Evolutionary conservation across 192 early-diverging fungal genomes (phyloP).

Genomic region (Umbelopsis sp.): DNA sequence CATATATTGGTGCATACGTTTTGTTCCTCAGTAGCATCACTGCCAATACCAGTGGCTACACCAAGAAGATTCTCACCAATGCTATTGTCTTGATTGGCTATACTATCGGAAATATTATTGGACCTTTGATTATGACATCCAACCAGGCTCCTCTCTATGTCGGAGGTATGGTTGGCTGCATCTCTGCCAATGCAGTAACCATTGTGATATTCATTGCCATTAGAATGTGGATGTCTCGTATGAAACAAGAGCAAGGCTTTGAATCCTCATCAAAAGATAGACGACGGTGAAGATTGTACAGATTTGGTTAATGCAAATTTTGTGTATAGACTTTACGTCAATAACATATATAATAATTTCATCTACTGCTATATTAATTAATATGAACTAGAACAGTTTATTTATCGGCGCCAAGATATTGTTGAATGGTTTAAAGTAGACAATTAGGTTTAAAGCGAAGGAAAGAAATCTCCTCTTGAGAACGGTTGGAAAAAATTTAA

Average conservation of each 20-base stretch:
- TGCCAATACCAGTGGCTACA: conserved; percentile 29
- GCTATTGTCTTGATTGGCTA: conserved; percentile 15
- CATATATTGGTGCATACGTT: conserved; percentile 23
- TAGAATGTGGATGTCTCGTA: conserved; percentile 11
- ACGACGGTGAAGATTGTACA: neutral
- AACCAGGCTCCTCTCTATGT: conserved; percentile 19
- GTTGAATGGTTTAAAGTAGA: no score
- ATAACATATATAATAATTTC: no score
- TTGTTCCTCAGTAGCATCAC: conserved; percentile 18
- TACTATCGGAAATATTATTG: conserved; percentile 28
- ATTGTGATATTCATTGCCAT: conserved; percentile 10
- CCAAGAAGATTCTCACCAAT: conserved; percentile 26
- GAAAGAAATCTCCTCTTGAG: no score
- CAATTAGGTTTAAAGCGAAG: no score
- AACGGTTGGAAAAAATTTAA: no score
- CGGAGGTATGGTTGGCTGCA: conserved; percentile 21
- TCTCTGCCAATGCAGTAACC: conserved; percentile 13
- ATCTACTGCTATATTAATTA: no score
- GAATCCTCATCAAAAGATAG: neutral
- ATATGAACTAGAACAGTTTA: no score
- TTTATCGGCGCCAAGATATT: no score
- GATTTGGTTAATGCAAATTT: conserved; percentile 12
- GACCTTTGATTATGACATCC: conserved; percentile 25
- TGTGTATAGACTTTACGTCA: conserved; percentile 12
- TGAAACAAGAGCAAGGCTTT: conserved; percentile 4